Evolutionary conservation across 2,329 filamentous ascomycete species (phyloP).

Genomic region (Colletotrichum karsti): DNA sequence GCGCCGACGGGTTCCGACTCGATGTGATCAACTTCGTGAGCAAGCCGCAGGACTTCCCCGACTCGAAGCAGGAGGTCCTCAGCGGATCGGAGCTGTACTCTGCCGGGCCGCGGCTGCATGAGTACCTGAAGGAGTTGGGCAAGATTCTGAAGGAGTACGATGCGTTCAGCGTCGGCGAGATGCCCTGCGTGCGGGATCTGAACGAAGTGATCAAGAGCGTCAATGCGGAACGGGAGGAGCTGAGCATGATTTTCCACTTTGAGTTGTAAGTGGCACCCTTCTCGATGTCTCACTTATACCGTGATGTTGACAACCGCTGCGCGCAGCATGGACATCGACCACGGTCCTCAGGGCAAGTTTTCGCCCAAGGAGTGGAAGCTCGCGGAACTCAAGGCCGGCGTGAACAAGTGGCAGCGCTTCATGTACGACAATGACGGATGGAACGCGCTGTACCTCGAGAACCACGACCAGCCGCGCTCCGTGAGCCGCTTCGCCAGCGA

Average conservation of each 20-base stretch:
- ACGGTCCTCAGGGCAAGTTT: constrained; percentile 53
- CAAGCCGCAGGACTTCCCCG: constrained; percentile 66
- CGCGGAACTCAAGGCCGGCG: constrained; percentile 59
- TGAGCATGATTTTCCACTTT: constrained; percentile 80
- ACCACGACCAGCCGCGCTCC: constrained; percentile 71
- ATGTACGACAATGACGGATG: constrained; percentile 68
- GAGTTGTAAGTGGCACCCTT: constrained; percentile 58
- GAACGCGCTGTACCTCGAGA: constrained; percentile 73
- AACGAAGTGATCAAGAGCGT: constrained; percentile 57
- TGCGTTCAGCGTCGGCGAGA: constrained; percentile 62
- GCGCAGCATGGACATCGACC: constrained; percentile 59
- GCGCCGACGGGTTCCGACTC: constrained; percentile 72
- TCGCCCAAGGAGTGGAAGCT: constrained; percentile 53
- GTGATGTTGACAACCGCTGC: constrained; percentile 4
- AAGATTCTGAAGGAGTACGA: constrained; percentile 54
- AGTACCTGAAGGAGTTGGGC: constrained; percentile 55
- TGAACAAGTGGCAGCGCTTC: constrained; percentile 67
- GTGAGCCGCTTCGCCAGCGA: constrained; percentile 64
- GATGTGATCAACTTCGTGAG: constrained; percentile 75
- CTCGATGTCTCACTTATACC: not conserved
- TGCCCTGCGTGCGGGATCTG: constrained; percentile 54
- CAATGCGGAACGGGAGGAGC: constrained; percentile 62
- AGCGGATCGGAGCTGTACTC: constrained; percentile 55
- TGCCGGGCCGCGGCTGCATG: constrained; percentile 59
- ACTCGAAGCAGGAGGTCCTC: constrained; percentile 47